phyloP scores from a whole-genome alignment of 1,139 yeast genomes.

The Pneumocystis jirovecii region DNA sequence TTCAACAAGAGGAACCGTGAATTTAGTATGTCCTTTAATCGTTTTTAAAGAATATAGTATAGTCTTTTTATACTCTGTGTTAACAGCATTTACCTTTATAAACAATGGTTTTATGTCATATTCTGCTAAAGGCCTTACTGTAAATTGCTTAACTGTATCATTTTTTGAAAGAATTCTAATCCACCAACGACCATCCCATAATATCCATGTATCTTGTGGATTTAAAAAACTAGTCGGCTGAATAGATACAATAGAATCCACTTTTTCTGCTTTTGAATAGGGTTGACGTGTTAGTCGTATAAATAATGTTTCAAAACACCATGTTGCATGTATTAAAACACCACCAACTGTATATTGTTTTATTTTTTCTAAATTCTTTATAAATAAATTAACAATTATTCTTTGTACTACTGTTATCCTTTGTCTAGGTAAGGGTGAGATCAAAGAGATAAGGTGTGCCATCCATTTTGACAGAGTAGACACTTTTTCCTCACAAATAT shows the following conservation, averaged over 20 bases:
- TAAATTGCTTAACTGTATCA: background rate
- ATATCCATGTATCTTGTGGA: background rate
- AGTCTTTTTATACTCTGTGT: background rate
- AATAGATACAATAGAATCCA: background rate
- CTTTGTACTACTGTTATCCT: background rate
- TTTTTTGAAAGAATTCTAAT: background rate
- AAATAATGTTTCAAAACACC: background rate
- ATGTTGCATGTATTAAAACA: background rate
- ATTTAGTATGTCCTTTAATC: background rate
- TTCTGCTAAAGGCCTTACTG: background rate
- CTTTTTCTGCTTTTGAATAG: background rate
- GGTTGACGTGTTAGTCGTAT: background rate
- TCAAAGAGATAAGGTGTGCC: background rate
- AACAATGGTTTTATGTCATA: background rate
- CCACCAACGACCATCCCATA: slow-evolving; percentile 1
- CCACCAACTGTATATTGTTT: background rate
- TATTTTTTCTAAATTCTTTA: background rate
- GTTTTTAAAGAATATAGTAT: background rate
- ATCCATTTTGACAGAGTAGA: background rate
- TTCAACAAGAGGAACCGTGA: background rate
- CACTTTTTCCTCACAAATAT: background rate
- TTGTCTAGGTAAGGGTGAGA: background rate
- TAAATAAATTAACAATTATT: background rate
- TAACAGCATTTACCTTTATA: background rate
- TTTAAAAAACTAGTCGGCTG: background rate